A percentile compares a stretch with the other conserved stretches of the same genome.
Conservation (phyloP, 768 basidiomycete genomes). For the Naganishia kalamii region DNA sequence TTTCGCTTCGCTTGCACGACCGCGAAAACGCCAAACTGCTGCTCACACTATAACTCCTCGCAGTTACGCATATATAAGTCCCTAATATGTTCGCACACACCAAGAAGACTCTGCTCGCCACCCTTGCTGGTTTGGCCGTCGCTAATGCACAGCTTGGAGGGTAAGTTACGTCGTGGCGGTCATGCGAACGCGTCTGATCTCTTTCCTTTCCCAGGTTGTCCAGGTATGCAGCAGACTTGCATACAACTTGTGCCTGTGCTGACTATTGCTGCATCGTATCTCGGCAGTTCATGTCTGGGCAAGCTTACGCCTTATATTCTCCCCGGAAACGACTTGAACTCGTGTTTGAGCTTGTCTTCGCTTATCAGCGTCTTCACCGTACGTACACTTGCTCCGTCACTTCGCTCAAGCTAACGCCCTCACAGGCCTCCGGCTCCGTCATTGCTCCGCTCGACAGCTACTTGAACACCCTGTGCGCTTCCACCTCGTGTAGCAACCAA, state of each 20-base stretch:
- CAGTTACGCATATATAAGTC: background rate
- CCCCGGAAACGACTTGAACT: background rate
- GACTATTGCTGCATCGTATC: background rate
- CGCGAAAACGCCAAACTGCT: too few species aligned
- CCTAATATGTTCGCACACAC: conserved; percentile 11
- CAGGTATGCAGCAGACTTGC: background rate
- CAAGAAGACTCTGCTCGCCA: conserved; percentile 13
- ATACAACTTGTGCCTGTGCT: background rate
- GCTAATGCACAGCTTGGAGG: conserved; percentile 15
- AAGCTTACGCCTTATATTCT: background rate
- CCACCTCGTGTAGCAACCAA: conserved; percentile 19
- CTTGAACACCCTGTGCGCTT: conserved; percentile 35
- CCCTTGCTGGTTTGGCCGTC: conserved; percentile 5
- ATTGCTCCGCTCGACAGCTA: conserved; percentile 37
- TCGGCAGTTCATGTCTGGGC: background rate
- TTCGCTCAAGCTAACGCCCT: background rate
- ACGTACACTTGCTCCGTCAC: background rate
- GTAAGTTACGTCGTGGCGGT: background rate
- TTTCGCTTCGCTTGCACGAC: background rate
- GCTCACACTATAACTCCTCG: too few species aligned
- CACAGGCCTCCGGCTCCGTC: conserved; percentile 30
- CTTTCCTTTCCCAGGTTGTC: background rate
- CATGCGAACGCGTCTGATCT: background rate
- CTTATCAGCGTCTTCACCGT: conserved; percentile 14
- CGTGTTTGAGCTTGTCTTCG: background rate